Base-by-base conservation (phyloP, 2,329 filamentous ascomycete species). In the Thielaviopsis ethacetica region DNA sequence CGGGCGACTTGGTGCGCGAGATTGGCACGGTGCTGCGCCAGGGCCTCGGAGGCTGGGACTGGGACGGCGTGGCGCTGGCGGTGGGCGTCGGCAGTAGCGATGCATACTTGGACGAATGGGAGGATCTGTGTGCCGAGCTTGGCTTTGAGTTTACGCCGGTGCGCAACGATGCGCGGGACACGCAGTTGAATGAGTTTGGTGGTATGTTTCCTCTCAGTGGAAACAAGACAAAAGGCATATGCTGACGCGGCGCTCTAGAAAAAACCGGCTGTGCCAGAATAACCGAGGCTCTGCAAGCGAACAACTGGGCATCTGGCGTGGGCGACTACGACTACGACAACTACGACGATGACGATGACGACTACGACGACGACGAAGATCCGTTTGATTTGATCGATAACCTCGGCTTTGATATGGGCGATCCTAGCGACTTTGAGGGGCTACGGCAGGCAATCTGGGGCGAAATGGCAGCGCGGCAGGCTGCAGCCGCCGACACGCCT, bases 81-180 rank as follows among this genome's bases (percentile, higher is more conserved):
- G 70, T 86, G 1, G 81, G 78, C 0, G 74, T 85, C 30, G 76
- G 73, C 22, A 71, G 71, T 52, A 67, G 67, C 5, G 65, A 68
- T 19, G 67, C 67, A 34, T 72, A 74, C 44, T 69, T 76, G 13
- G 79, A 82, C 27, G 75, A 78, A 62, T 84, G 81, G 81, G 82
- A 85, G 63, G 80, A 82, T 59, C 64, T 76, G 22, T 82, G 79
- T 64, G 75, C 74, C 3, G 77, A 78, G 59, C 73, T 68, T 41
- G 79, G 80, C 1, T 69, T 85, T 63, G 83, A 86, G 71, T 85
- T 81, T 70, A 78, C 86, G 47, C 77, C 82, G 64, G 72, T 76
- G 54, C 70, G 72, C 53, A 70, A 67, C 15, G 68, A 68, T 41
- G 66, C 69, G 34, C 66, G 67, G 10, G 70, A 71, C 52, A 68